Evolutionary conservation across 2,329 filamentous ascomycete species (phyloP), one percentile per base, ranked within the genome.

Genomic region (Cladobotryum protrusum): DNA sequence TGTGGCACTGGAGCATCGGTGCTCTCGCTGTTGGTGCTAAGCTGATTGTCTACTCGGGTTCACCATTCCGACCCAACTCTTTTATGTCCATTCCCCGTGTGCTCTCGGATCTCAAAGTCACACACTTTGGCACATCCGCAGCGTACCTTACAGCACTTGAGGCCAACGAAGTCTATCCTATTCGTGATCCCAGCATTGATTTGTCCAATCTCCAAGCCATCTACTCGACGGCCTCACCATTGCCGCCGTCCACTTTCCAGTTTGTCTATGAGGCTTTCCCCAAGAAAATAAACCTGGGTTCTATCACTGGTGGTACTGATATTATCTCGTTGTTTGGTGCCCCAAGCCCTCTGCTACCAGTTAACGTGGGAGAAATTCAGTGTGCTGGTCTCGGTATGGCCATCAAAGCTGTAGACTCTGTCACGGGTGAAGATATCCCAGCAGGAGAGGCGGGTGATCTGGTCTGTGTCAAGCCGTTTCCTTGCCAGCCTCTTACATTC

Each of bases 1-100:
- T 97, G 92, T 96, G 91, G 90, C 92, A 97, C 66, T 97, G 92
- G 91, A 84, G 91, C 37, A 80, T 96, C 17, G 92, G 89, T 1
- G 89, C 85, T 5, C 81, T 97, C 4, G 87, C 91, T 9, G 84
- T 82, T 29, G 92, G 92, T 47, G 81, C 87, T 11, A 92, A 89
- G 0, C 74, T 97, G 12, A 78, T 97, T 17, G 77, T 97, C 4
- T 99, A 96, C 68, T 89, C 95, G 47, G 93, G 93, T 43, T 95
- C 89, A 0, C 93, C 93, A 0, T 97, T 97, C 73, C 78, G 79
- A 44, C 87, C 87, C 0, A 75, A 86, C 50, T 87, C 87, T 46
- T 81, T 92, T 61, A 77, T 93, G 50, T 90, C 89, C 9, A 84
- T 99, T 72, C 87, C 90, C 3, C 80, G 79, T 3, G 77, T 97